Conservation (phyloP, 2,329 filamentous ascomycete species). For the Trichoderma sp. region DNA sequence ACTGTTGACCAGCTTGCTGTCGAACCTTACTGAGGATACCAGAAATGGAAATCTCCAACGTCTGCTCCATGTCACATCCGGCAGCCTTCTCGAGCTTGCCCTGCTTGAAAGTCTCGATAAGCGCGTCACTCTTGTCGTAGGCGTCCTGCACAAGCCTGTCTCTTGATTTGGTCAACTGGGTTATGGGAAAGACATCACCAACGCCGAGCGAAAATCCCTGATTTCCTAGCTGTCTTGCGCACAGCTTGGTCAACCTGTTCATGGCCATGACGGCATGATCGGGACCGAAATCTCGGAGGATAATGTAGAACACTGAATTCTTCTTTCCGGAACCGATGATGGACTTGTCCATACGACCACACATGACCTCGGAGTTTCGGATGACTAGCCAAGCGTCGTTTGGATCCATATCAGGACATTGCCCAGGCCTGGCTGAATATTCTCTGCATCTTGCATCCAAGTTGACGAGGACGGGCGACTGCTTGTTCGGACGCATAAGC, state of each 20-base stretch:
- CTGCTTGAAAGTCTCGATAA: conserved; percentile 76
- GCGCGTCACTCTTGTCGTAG: conserved; percentile 75
- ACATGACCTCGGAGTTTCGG: conserved; percentile 96
- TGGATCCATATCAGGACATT: conserved; percentile 69
- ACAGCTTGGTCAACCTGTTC: conserved; percentile 90
- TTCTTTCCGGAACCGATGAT: conserved; percentile 98
- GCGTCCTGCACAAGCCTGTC: conserved; percentile 71
- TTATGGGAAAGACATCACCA: conserved; percentile 85
- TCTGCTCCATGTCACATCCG: conserved; percentile 88
- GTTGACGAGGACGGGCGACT: conserved; percentile 82
- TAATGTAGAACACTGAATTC: conserved; percentile 95
- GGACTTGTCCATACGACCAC: conserved; percentile 94
- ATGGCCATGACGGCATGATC: conserved; percentile 86
- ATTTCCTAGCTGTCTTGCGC: conserved; percentile 82
- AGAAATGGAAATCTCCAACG: conserved; percentile 84
- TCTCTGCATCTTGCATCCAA: conserved; percentile 89
- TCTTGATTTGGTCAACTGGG: conserved; percentile 68
- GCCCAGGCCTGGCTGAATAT: conserved; percentile 61
- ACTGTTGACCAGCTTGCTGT: conserved; percentile 85
- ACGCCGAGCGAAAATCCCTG: conserved; percentile 96
- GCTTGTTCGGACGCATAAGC: conserved; percentile 81
- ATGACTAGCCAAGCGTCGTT: conserved; percentile 91
- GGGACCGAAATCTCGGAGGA: conserved; percentile 90
- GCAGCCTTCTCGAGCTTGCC: conserved; percentile 82
- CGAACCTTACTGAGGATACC: conserved; percentile 90